These are phyloP conservation scores for Beauveria rudraprayagi DNA, from an alignment of 2,329 filamentous ascomycete genomes.

Conservation along the genomic window DNA sequence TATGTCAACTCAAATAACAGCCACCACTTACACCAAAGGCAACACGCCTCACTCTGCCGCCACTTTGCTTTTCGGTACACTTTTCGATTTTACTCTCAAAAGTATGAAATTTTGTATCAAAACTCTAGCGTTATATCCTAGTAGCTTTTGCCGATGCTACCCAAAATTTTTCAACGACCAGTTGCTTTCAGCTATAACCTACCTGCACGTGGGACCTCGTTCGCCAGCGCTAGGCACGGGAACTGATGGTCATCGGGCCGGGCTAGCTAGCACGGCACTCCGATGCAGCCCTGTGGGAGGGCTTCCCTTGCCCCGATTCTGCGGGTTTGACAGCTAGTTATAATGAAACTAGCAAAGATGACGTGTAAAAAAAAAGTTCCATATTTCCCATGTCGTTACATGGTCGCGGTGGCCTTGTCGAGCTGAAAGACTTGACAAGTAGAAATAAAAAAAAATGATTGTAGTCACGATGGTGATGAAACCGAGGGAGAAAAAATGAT, in stretches of 20 bases:
- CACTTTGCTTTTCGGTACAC: too few species aligned
- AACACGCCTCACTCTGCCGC: too few species aligned
- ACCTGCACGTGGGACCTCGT: background rate
- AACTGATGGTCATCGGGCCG: constrained; percentile 1
- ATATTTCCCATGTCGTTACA: background rate
- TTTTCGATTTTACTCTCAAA: too few species aligned
- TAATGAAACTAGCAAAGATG: background rate
- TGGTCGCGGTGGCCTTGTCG: too few species aligned
- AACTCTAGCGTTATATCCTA: too few species aligned
- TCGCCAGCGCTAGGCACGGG: background rate
- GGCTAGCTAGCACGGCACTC: background rate
- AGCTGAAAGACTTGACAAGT: too few species aligned
- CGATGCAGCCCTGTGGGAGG: constrained; percentile 4
- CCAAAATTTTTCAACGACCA: too few species aligned
- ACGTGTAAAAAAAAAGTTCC: background rate
- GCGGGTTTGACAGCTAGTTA: background rate
- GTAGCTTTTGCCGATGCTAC: background rate
- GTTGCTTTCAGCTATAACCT: background rate
- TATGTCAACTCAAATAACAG: too few species aligned
- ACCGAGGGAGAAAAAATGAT: background rate
- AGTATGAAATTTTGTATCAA: too few species aligned
- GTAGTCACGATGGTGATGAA: too few species aligned
- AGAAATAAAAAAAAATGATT: too few species aligned
- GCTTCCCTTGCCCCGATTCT: background rate
- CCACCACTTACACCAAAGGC: too few species aligned